These are phyloP conservation scores for Iris macrosiphon DNA, from an alignment of 106 monocot species.

Conservation along the genomic window DNA sequence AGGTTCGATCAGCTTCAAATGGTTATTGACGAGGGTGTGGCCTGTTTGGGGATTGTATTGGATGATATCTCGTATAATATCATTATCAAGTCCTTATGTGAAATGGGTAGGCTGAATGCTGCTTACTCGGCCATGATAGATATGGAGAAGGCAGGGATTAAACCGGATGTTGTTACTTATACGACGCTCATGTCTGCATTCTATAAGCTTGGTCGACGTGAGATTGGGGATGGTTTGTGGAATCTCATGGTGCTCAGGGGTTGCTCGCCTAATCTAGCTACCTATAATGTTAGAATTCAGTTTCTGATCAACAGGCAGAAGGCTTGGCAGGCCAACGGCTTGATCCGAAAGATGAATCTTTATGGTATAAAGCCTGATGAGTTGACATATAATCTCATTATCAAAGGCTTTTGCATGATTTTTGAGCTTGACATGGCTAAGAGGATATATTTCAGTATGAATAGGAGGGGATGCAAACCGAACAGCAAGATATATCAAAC, in stretches of 20 bases:
- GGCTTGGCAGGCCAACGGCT: slow-evolving; percentile 65
- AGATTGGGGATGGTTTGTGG: slow-evolving; percentile 90
- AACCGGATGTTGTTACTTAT: slow-evolving; percentile 85
- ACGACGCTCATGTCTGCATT: slow-evolving; percentile 75
- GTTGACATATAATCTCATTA: slow-evolving; percentile 83
- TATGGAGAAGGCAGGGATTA: slow-evolving; percentile 58
- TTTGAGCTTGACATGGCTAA: slow-evolving; percentile 80
- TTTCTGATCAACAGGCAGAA: slow-evolving; percentile 57
- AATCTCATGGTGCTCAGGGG: slow-evolving; percentile 82
- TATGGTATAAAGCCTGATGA: slow-evolving; percentile 60
- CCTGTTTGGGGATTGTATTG: slow-evolving; percentile 48
- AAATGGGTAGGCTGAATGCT: slow-evolving; percentile 38
- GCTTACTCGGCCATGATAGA: slow-evolving; percentile 67
- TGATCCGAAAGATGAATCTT: slow-evolving; percentile 53
- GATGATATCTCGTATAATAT: slow-evolving; percentile 83
- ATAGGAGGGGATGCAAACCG: slow-evolving; percentile 61
- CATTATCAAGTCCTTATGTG: slow-evolving; percentile 58
- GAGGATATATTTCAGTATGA: slow-evolving; percentile 54
- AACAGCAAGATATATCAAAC: slow-evolving; percentile 87
- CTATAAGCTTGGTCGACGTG: slow-evolving; percentile 61
- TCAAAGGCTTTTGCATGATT: slow-evolving; percentile 83
- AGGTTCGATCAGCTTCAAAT: slow-evolving; percentile 26
- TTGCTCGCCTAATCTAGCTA: slow-evolving; percentile 68
- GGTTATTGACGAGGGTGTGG: slow-evolving; percentile 23
- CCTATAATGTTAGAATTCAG: slow-evolving; percentile 92